Evolutionary conservation across 345 rosid species (phyloP), one percentile per base, ranked within the genome.

Genomic region (Syzygium aqueum): DNA sequence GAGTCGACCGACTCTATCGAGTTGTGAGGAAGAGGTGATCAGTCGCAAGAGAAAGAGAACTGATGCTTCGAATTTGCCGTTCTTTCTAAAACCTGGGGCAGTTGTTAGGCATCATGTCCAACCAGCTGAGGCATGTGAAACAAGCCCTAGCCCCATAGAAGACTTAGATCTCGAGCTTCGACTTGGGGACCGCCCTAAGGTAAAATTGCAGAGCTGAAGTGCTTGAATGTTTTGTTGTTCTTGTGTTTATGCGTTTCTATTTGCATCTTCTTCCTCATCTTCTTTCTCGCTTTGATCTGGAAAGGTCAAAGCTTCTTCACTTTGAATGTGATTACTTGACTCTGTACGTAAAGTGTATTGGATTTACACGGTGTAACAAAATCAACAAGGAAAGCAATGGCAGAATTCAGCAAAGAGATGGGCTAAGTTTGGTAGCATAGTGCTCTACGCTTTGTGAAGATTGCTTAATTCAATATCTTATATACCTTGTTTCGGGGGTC

Each of bases 91-190:
- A 88, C 91, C 95, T 63, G 87, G 91, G 86, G 87, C 95, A 28
- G 86, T 89, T 77, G 91, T 90, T 84, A 90, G 85, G 87, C 90
- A 88, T 89, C 89, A 73, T 73, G 27, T 90, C 30, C 88, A 84
- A 87, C 87, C 89, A 33, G 33, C 37, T 61, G 94, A 92, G 86
- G 90, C 89, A 80, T 73, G 84, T 52, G 92, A 92, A 87, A 92
- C 90, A 28, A 91, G 91, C 87, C 90, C 90, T 86, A 88, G 88
- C 87, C 86, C 88, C 13, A 87, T 88, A 83, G 96, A 96, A 87
- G 99, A 94, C 43, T 84, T 97, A 90, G 99, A 97, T 93, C 99
- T 97, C 86, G 99, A 97, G 91, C 98, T 97, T 86, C 92, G 99
- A 91, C 98, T 97, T 54, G 98, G 98, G 12, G 85, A 90, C 82